A percentile compares a stretch with the other conserved stretches of the same genome.
Conservation (phyloP, 1,139 yeast genomes). For the Debaryomyces nepalensis region DNA sequence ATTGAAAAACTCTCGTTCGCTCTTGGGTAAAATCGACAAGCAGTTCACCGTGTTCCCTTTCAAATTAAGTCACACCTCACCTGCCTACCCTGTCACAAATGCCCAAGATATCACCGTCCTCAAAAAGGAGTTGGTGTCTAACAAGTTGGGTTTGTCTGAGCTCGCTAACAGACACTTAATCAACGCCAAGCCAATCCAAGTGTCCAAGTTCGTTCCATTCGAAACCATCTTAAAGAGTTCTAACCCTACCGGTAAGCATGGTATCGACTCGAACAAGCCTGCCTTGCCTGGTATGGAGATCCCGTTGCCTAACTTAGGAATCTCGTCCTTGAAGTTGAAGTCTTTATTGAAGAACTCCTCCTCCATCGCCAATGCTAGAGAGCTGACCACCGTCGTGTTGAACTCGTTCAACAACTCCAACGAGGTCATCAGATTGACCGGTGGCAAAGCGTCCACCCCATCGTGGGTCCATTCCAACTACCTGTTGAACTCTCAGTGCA, state of each 20-base stretch:
- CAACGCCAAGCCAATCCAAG: constrained; percentile 72
- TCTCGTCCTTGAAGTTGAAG: constrained; percentile 66
- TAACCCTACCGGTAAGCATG: constrained; percentile 67
- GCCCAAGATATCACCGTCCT: constrained; percentile 43
- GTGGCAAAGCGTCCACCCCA: constrained; percentile 74
- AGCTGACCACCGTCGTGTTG: constrained; percentile 65
- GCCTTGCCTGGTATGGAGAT: constrained; percentile 73
- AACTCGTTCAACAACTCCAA: constrained; percentile 27
- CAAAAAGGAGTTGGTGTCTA: constrained; percentile 56
- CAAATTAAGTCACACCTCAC: constrained; percentile 71
- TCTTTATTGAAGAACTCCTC: constrained; percentile 60
- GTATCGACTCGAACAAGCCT: constrained; percentile 67
- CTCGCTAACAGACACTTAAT: constrained; percentile 80
- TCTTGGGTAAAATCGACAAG: constrained; percentile 72
- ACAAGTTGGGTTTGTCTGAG: constrained; percentile 81
- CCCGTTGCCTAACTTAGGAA: constrained; percentile 72
- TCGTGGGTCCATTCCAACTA: constrained; percentile 85
- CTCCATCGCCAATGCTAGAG: constrained; percentile 62
- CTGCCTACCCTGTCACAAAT: constrained; percentile 58
- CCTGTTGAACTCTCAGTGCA: constrained; percentile 52
- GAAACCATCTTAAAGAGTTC: constrained; percentile 62
- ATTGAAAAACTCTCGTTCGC: constrained; percentile 72
- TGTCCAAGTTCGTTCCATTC: constrained; percentile 73
- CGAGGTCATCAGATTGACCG: constrained; percentile 78
- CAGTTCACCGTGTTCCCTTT: constrained; percentile 87